Base-by-base conservation (phyloP, 2,329 filamentous ascomycete genomes). In the Claviceps africana region DNA sequence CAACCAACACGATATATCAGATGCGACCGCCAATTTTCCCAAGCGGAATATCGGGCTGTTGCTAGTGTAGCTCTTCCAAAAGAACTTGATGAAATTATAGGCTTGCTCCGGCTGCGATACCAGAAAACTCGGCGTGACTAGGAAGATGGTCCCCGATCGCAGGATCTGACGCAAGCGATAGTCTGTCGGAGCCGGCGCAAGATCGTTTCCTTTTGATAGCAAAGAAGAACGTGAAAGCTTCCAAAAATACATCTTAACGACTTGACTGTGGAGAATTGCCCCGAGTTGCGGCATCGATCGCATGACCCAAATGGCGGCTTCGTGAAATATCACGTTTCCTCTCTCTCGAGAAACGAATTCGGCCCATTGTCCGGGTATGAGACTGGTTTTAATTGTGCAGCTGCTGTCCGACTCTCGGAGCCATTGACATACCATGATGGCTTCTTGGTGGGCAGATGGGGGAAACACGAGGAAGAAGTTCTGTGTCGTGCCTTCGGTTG, bases 401-500 rank as follows among this genome's bases (percentile, higher is more conserved):
- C 65, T 56, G 0, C 66, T 57, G 33, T 73, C 66, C 37, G 64
- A 67, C 4, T 57, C 58, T 6, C 63, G 64, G 10, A 81, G 58
- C 74, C 75, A 80, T 19, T 64, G 60, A 30, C 60, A 65, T 2
- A 78, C n/a, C 9, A 72, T 65, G 9, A 63, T 56, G 19, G 65
- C 64, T 39, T 69, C 66, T 11, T 64, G 52, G 8, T 56, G 53
- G 30, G 64, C 63, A 2, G 66, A 63, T 0, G 59, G 57, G 0
- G 77, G 75, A 48, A 79, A 79, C 2, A 72, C 64, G 1, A 81
- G 59, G 54, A 72, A 79, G 56, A 79, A 73, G 25, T 56, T 58
- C 3, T 62, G 48, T 19, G 44, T 7, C 11, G 58, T 28, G 56
- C 59, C 8, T 55, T 53, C 56, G 21, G 54, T 50, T 30, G 55